A percentile compares a stretch with the other conserved stretches of the same genome.
Conservation (phyloP, 306 rosid genomes). For the Cucurbita pepo region DNA sequence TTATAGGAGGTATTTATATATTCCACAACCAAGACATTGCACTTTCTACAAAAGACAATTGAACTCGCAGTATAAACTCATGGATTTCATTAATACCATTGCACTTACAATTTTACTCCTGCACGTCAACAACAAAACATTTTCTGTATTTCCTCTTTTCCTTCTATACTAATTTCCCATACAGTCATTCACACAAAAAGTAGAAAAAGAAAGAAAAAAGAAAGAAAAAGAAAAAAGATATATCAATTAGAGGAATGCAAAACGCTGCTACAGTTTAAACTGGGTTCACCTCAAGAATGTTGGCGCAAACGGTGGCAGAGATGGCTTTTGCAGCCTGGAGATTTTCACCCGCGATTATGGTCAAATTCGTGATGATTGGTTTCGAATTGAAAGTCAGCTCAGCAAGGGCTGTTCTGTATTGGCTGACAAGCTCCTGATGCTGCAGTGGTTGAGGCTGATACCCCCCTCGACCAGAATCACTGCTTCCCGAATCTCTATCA, state of each 20-base stretch:
- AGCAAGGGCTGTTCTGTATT: slow-evolving; percentile 58
- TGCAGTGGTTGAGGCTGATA: slow-evolving; percentile 56
- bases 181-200: slow-evolving; percentile 24
- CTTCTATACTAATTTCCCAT: slow-evolving; percentile 10
- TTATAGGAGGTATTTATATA: not conserved
- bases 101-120: slow-evolving; percentile 12
- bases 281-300: slow-evolving; percentile 89
- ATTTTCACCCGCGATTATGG: slow-evolving; percentile 79
- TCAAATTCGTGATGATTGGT: slow-evolving; percentile 76
- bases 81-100: slow-evolving; percentile 18
- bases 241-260: slow-evolving; percentile 21
- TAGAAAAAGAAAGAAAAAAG: not conserved
- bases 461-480: slow-evolving; percentile 38
- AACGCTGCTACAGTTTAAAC: slow-evolving; percentile 30
- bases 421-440: slow-evolving; percentile 62
- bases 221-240: not conserved
- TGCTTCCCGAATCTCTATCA: slow-evolving; percentile 38
- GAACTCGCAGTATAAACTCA: slow-evolving; percentile 6
- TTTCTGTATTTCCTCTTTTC: slow-evolving; percentile 2
- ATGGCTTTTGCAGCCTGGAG: slow-evolving; percentile 48
- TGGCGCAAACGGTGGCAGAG: slow-evolving; percentile 45
- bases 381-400: slow-evolving; percentile 89
- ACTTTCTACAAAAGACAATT: not conserved
- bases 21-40: slow-evolving; percentile 4
- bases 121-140: not conserved